Evolutionary conservation across 768 basidiomycete species (phyloP).

Genomic region (Tremella fuciformis): DNA sequence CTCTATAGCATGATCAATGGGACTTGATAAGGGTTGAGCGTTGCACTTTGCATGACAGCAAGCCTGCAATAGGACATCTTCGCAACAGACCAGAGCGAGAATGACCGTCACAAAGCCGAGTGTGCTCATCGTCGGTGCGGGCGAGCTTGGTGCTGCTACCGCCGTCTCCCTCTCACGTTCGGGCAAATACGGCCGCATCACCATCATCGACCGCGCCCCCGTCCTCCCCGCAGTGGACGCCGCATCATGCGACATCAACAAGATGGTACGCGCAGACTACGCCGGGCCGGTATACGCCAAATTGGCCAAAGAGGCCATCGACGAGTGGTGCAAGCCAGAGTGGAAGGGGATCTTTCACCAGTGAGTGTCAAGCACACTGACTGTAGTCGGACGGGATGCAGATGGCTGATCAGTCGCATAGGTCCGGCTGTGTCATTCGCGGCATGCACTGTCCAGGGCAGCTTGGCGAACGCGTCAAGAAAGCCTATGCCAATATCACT

Average conservation of each 20-base stretch:
- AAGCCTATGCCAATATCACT: conserved; percentile 11
- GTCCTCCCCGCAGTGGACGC: conserved; percentile 41
- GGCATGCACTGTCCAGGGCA: conserved; percentile 3
- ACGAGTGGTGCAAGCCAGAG: conserved; percentile 29
- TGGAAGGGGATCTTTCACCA: conserved; percentile 38
- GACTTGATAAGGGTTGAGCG: too few relatives aligned
- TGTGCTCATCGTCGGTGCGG: conserved; percentile 36
- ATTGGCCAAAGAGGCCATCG: conserved; percentile 37
- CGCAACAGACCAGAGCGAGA: too few relatives aligned
- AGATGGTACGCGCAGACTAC: conserved; percentile 48
- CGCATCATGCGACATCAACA: conserved; percentile 47
- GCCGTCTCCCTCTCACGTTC: conserved; percentile 30
- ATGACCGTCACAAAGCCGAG: conserved; percentile 17
- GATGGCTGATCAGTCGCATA: not conserved
- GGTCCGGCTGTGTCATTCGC: conserved; percentile 21
- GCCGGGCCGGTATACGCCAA: conserved; percentile 34
- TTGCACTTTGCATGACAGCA: too few relatives aligned
- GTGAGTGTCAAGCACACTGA: conserved; percentile 14
- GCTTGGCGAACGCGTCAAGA: not conserved
- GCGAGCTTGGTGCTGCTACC: conserved; percentile 34
- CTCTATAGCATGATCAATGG: too few relatives aligned
- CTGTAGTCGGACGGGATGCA: not conserved
- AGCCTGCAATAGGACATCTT: too few relatives aligned
- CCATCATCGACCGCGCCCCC: conserved; percentile 39
- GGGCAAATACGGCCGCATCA: conserved; percentile 13